Percentiles rank a stretch among this genome's conserved stretches.
Conservation (phyloP, 371 early-diverging fungal species). For the Batkoa obscura region DNA sequence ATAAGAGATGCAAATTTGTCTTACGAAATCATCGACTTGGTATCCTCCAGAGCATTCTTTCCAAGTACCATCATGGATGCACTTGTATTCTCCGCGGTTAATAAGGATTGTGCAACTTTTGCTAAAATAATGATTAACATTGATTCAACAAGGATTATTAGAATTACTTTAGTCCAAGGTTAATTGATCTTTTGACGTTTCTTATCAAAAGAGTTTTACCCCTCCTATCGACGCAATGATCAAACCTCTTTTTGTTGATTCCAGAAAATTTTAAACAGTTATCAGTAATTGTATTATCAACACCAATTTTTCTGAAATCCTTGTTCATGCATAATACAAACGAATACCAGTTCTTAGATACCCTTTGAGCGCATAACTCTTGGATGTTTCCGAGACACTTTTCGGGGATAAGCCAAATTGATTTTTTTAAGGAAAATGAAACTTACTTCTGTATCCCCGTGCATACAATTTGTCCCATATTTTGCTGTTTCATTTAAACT, state of each 20-base stretch:
- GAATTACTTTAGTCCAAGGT: background rate
- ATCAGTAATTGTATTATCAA: background rate
- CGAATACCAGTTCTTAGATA: background rate
- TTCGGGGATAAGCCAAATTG: too few relatives aligned
- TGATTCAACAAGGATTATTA: background rate
- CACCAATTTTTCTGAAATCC: background rate
- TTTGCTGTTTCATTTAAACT: background rate
- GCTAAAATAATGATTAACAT: background rate
- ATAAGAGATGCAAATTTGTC: too few relatives aligned
- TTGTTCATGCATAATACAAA: background rate
- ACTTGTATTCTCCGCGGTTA: background rate
- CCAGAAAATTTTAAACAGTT: background rate
- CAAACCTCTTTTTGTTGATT: background rate
- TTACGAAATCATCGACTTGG: background rate
- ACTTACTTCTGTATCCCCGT: background rate
- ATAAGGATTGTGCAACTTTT: background rate
- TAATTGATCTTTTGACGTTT: background rate
- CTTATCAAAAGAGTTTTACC: background rate
- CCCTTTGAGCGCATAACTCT: slow-evolving; percentile 1
- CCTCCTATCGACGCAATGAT: background rate
- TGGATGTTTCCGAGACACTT: slow-evolving; percentile 1
- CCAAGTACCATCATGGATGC: background rate
- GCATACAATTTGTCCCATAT: background rate
- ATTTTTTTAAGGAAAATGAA: background rate
- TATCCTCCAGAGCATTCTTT: background rate